Percentiles rank a stretch among this genome's conserved stretches.
Evolutionary conservation across 2,329 filamentous ascomycete genomes (phyloP).

Genomic region (Colletotrichum karsti): DNA sequence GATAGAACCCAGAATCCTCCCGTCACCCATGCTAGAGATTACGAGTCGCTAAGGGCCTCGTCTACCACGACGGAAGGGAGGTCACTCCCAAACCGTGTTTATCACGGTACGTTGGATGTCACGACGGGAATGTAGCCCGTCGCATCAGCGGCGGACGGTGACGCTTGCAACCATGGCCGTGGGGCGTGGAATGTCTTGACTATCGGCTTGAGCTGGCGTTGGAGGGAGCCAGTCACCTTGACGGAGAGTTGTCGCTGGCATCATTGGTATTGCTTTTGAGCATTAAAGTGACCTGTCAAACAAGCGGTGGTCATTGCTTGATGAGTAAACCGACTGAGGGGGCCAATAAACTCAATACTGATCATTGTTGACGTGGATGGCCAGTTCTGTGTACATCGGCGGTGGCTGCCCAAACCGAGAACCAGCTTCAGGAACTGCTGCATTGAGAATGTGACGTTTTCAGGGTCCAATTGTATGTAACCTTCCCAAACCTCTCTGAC

Average conservation of each 20-base stretch:
- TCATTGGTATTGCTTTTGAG: constrained; percentile 1
- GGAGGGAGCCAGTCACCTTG: not conserved
- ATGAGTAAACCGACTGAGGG: not conserved
- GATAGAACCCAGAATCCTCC: not conserved
- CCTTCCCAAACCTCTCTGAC: not conserved
- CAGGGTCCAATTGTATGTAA: constrained; percentile 18
- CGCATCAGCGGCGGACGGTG: constrained; percentile 4
- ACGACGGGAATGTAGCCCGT: not conserved
- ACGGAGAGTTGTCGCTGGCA: not conserved
- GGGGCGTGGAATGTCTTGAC: not conserved
- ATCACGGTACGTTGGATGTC: not conserved
- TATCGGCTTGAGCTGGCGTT: constrained; percentile 3
- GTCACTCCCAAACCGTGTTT: not conserved
- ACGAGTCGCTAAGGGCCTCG: not conserved
- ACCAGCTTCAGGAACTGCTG: not conserved
- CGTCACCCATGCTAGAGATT: not conserved
- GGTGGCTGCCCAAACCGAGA: not conserved
- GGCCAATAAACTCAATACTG: not conserved
- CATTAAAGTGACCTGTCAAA: constrained; percentile 16
- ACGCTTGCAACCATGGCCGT: not conserved
- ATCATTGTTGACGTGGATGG: not conserved
- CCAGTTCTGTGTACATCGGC: not conserved
- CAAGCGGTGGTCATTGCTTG: constrained; percentile 13
- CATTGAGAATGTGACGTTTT: constrained; percentile 21
- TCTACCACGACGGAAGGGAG: not conserved